Conservation (phyloP, 352 stramenopile species). For the Globisporangium viniferum region DNA sequence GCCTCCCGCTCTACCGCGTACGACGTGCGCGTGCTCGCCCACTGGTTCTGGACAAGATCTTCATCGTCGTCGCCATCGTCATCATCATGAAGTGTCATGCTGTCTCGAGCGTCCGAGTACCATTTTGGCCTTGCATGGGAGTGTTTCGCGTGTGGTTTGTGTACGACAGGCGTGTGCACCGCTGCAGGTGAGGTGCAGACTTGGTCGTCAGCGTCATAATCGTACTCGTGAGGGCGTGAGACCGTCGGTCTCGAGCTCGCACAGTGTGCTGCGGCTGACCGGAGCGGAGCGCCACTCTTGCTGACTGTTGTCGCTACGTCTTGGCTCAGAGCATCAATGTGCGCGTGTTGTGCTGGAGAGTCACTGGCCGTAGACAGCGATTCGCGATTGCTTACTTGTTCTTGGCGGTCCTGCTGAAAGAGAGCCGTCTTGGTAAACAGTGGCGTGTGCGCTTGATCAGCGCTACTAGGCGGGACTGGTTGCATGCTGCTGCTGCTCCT, state of each 20-base stretch:
- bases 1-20: not conserved
- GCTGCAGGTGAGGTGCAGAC: not conserved
- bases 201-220: not conserved
- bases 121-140: not conserved
- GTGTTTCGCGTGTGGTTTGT: not conserved
- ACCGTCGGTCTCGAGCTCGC: not conserved
- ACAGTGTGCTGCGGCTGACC: not conserved
- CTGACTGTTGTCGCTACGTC: not conserved
- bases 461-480: too few relatives aligned
- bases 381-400: not conserved
- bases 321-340: not conserved
- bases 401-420: not conserved
- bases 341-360: not conserved
- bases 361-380: too few relatives aligned
- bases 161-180: not conserved
- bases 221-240: not conserved
- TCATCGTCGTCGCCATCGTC: slow-evolving; percentile 5
- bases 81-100: not conserved
- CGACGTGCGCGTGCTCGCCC: slow-evolving; percentile 11
- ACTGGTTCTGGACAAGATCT: slow-evolving; percentile 7
- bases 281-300: not conserved
- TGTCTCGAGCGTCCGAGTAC: not conserved
- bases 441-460: not conserved
- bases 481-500: not conserved
- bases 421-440: not conserved